Evolutionary conservation across 176 grass and related monocot genomes (phyloP), one percentile per base, ranked within the genome.

Genomic region (Lolium multiflorum): DNA sequence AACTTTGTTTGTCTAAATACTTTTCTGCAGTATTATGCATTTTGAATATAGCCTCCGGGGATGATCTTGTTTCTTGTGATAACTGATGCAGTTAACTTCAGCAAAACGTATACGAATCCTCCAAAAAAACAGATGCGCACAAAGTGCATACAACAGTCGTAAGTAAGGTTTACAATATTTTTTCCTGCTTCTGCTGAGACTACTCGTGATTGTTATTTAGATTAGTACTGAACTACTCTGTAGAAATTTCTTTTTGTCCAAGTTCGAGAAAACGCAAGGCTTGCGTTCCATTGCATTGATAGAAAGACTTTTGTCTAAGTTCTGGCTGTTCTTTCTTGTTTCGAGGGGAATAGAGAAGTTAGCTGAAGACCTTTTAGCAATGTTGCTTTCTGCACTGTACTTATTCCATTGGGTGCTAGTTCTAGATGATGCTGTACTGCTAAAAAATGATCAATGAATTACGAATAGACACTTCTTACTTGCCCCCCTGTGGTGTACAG

Each of bases 351-450:
- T 20, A n/a, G 39, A 41, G 6, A 31, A 39, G 35, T 3, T 7
- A 9, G 12, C 20, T 21, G 69, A 47, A 11, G 52, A 56, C 39
- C 69, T 71, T 21, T 71, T 44, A 71, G 37, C 41, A 46, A 6
- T 78, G 22, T 78, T 50, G 39, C 41, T 52, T 62, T 84, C 54
- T 84, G 54, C 35, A 41, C 18, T 78, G 73, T 74, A 21, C 78
- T 81, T 62, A 65, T 87, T 46, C 22, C n/a, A n/a, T 13, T 87
- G 46, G n/a, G 47, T 89, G 74, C n/a, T 89, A 17, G 52, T 56
- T 56, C 74, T 65, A 62, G 10, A 59, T 78, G 50, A 80, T 64
- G 26, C 9, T 62, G 9, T 52, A 13, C 77, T 61, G 80, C 63
- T 78, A 49, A 62, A 20, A 50, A 70, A 46, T 59, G 18, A 59